Percentiles rank a stretch among this genome's conserved stretches.
Evolutionary conservation across 345 rosid genomes (phyloP).

Genomic region (Gossypium arboreum): DNA sequence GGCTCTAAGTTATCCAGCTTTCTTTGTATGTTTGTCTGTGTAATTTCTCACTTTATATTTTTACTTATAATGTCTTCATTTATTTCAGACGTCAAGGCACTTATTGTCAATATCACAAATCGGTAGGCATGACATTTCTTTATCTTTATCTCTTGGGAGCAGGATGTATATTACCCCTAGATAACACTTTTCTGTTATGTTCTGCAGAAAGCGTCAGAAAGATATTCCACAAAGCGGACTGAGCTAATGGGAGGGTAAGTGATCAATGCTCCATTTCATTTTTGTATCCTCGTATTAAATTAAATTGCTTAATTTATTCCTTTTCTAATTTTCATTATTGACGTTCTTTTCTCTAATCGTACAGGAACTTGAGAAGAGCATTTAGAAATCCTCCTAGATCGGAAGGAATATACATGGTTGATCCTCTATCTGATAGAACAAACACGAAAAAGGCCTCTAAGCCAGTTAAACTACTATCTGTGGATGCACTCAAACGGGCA

Average conservation of each 20-base stretch:
- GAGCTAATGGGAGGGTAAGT: conserved; percentile 96
- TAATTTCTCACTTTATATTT: conserved; percentile 4
- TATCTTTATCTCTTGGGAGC: conserved; percentile 9
- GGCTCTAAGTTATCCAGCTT: neutral
- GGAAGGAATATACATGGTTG: conserved; percentile 63
- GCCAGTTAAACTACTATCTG: conserved; percentile 62
- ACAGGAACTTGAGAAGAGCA: conserved; percentile 67
- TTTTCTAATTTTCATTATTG: neutral
- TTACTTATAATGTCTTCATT: conserved; percentile 10
- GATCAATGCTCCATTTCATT: conserved; percentile 16
- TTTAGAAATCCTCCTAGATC: conserved; percentile 45
- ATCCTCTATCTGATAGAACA: conserved; percentile 49
- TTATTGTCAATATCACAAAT: conserved; percentile 66
- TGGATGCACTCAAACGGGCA: conserved; percentile 76
- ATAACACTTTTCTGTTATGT: neutral
- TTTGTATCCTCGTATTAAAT: conserved; percentile 5
- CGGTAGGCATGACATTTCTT: conserved; percentile 35
- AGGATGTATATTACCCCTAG: neutral
- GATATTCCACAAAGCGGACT: conserved; percentile 46
- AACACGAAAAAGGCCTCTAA: conserved; percentile 39
- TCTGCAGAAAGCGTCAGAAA: conserved; percentile 67
- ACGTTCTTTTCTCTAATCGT: conserved; percentile 10
- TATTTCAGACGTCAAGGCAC: conserved; percentile 66
- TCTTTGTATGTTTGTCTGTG: neutral
- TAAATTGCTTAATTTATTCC: neutral